Evolutionary conservation across 108 stramenopile genomes (phyloP).

Genomic region (Fistulifera pelliculosa): DNA sequence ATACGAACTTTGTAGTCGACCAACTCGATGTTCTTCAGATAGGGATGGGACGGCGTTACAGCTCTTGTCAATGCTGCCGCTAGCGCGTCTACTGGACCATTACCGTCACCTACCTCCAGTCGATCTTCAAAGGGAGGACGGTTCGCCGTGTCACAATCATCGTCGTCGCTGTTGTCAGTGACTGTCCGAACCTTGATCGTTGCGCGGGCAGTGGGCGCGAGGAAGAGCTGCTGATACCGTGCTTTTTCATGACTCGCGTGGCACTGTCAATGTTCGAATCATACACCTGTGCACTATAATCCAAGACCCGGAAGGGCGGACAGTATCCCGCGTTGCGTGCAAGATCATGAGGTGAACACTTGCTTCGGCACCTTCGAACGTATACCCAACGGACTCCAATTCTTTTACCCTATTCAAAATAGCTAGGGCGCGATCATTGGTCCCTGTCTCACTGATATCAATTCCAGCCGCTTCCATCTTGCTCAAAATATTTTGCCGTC

Average conservation of each 20-base stretch:
- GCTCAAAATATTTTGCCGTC: constrained; percentile 85
- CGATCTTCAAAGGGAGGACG: constrained; percentile 4
- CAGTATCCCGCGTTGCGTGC: constrained; percentile 79
- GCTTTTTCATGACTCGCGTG: constrained; percentile 48
- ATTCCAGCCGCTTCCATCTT: constrained; percentile 69
- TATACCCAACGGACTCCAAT: constrained; percentile 85
- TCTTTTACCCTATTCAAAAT: constrained; percentile 81
- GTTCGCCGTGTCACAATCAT: neutral
- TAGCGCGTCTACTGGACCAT: constrained; percentile 90
- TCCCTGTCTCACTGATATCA: constrained; percentile 17
- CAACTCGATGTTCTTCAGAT: constrained; percentile 53
- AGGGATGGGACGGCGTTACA: constrained; percentile 70
- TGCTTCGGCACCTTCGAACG: constrained; percentile 93
- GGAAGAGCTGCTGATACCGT: constrained; percentile 1
- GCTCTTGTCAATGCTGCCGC: constrained; percentile 71
- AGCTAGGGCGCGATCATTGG: constrained; percentile 63
- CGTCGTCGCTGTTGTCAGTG: neutral
- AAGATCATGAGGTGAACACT: constrained; percentile 89
- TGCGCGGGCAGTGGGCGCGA: constrained; percentile 54
- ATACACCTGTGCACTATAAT: constrained; percentile 80
- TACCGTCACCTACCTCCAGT: constrained; percentile 82
- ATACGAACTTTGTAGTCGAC: constrained; percentile 95
- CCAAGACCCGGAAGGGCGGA: constrained; percentile 80
- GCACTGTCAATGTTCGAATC: constrained; percentile 77
- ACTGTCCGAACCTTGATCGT: constrained; percentile 81